Percentiles rank a stretch among this genome's conserved stretches.
These are phyloP conservation scores for Inga leiocalycina DNA, from an alignment of 306 rosid genomes.

Conservation along the genomic window DNA sequence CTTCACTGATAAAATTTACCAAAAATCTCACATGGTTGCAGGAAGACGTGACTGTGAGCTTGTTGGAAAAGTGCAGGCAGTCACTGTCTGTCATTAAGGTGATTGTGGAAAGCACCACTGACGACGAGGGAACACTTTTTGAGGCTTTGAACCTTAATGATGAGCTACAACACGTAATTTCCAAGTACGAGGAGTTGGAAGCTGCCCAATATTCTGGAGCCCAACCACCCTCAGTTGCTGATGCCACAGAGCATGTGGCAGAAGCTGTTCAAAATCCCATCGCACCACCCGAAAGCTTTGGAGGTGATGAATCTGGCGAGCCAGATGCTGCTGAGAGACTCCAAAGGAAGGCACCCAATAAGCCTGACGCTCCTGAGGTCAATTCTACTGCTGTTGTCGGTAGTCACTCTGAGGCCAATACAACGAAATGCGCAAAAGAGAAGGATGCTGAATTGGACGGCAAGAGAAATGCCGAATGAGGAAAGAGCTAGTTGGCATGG, in stretches of 20 bases:
- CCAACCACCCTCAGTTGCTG: constrained; percentile 42
- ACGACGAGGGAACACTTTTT: constrained; percentile 75
- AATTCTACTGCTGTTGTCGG: constrained; percentile 32
- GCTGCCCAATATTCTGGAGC: constrained; percentile 45
- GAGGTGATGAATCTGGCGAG: constrained; percentile 30
- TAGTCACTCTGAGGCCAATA: constrained; percentile 40
- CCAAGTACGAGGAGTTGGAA: constrained; percentile 69
- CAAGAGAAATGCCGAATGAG: constrained; percentile 45
- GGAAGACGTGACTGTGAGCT: constrained; percentile 74
- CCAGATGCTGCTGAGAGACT: constrained; percentile 37
- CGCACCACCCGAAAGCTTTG: constrained; percentile 28
- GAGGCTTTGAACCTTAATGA: constrained; percentile 84
- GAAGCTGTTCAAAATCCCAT: constrained; percentile 42
- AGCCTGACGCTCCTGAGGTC: constrained; percentile 32
- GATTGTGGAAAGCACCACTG: constrained; percentile 68
- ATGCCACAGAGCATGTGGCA: constrained; percentile 33
- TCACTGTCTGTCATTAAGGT: constrained; percentile 63
- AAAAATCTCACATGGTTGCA: constrained; percentile 39
- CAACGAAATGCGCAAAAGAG: constrained; percentile 27
- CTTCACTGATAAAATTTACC: constrained; percentile 26
- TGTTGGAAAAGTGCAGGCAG: constrained; percentile 76
- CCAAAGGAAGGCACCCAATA: constrained; percentile 34
- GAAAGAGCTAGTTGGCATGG: constrained; percentile 13
- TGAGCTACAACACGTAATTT: constrained; percentile 71
- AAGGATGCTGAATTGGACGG: constrained; percentile 31